phyloP scores from a whole-genome alignment of 2,329 filamentous ascomycete species.

The Fusarium cyanostomum region DNA sequence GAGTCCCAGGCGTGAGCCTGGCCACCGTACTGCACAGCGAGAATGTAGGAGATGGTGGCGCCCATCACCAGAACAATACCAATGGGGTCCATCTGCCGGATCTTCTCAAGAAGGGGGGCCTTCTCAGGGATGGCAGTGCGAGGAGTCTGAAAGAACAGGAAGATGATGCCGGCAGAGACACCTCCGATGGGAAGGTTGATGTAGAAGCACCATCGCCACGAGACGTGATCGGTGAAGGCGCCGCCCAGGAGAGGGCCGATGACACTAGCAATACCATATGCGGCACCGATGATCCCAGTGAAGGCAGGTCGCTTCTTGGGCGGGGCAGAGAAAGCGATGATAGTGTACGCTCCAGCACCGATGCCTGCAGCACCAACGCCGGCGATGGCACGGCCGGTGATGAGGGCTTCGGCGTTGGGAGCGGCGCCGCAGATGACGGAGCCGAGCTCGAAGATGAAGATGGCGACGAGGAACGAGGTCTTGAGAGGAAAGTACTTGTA shows the following conservation, averaged over 20 bases:
- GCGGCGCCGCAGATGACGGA: slow-evolving; percentile 60
- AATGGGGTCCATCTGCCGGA: slow-evolving; percentile 59
- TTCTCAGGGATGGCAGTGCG: slow-evolving; percentile 49
- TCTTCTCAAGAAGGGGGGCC: slow-evolving; percentile 53
- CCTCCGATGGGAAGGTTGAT: slow-evolving; percentile 52
- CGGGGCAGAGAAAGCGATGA: slow-evolving; percentile 56
- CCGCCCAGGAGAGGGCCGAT: slow-evolving; percentile 51
- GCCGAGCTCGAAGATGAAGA: slow-evolving; percentile 65
- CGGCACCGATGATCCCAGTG: slow-evolving; percentile 51
- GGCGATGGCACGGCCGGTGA: slow-evolving; percentile 62
- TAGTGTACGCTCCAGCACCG: slow-evolving; percentile 59
- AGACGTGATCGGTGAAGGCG: slow-evolving; percentile 50
- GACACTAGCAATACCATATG: slow-evolving; percentile 50
- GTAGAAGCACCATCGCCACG: slow-evolving; percentile 54
- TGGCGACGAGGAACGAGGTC: slow-evolving; percentile 57
- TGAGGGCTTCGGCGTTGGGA: slow-evolving; percentile 58
- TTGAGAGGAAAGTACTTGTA: slow-evolving; percentile 64
- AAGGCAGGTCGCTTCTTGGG: slow-evolving; percentile 49
- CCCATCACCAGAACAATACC: slow-evolving; percentile 58
- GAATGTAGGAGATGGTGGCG: slow-evolving; percentile 54
- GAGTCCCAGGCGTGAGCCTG: slow-evolving; percentile 55
- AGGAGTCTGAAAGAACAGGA: slow-evolving; percentile 56
- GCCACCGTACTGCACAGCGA: slow-evolving; percentile 61
- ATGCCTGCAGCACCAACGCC: slow-evolving; percentile 60
- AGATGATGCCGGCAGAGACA: slow-evolving; percentile 48